Conservation (phyloP, 805 yeast species). For the Limtongia smithiae region DNA sequence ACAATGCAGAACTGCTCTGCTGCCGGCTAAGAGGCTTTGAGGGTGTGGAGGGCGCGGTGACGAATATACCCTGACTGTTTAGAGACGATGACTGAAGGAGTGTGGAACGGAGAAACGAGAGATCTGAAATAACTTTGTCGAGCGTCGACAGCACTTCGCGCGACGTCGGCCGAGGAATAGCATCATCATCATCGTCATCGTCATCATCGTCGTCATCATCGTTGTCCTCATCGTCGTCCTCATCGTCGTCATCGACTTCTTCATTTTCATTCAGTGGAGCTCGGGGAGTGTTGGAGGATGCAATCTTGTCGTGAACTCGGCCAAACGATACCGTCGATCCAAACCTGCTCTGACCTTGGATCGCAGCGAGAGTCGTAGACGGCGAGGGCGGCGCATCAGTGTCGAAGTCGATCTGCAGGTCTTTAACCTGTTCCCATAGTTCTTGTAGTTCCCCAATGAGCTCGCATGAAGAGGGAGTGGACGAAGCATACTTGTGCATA, state of each 20-base stretch:
- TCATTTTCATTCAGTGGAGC: not conserved
- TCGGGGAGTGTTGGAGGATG: not conserved
- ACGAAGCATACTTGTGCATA: constrained; percentile 65
- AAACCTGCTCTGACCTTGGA: not conserved
- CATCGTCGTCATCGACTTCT: not conserved
- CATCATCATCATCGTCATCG: constrained; percentile 12
- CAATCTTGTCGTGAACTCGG: constrained; percentile 4
- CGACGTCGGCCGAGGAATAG: not conserved
- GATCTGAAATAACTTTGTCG: constrained; percentile 3
- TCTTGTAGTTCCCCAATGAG: constrained; percentile 64
- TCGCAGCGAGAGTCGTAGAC: constrained; percentile 1
- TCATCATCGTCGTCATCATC: not conserved
- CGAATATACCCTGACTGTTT: not conserved
- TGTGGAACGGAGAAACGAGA: not conserved
- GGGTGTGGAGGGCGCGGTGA: constrained; percentile 17
- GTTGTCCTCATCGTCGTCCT: not conserved
- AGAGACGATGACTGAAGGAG: not conserved
- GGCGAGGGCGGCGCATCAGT: constrained; percentile 21
- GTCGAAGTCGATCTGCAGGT: constrained; percentile 34
- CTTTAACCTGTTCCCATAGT: constrained; percentile 70
- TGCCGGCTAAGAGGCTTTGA: constrained; percentile 9
- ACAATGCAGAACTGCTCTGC: constrained; percentile 1
- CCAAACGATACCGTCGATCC: not conserved
- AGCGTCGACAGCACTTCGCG: constrained; percentile 8
- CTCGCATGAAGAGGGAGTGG: constrained; percentile 63